phyloP scores from a whole-genome alignment of 1,284 basidiomycete species.

The Marasmius tenuissimus region DNA sequence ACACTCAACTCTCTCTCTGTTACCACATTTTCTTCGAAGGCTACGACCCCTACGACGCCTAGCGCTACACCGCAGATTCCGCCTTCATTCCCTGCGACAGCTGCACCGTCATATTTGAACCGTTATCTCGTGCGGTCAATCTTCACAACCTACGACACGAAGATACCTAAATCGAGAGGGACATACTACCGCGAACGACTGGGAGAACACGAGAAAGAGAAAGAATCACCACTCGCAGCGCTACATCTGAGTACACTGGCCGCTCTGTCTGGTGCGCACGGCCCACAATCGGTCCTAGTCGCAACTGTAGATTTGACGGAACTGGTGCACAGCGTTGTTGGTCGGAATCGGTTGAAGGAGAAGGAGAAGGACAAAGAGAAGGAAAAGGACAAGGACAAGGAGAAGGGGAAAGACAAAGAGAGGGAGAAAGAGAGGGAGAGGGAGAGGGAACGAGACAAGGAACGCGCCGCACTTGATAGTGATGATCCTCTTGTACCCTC shows the following conservation, averaged over 20 bases:
- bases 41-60: conserved; percentile 51
- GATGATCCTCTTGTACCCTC: background rate
- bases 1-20: background rate
- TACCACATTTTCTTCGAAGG: background rate
- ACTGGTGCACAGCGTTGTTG: conserved; percentile 31
- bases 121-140: conserved; percentile 8
- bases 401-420: conserved; percentile 24
- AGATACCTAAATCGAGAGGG: conserved; percentile 1
- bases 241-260: background rate
- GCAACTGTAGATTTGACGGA: conserved; percentile 45
- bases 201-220: conserved; percentile 2
- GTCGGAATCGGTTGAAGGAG: conserved; percentile 30
- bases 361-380: conserved; percentile 21
- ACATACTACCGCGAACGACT: background rate
- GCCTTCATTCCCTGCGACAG: conserved; percentile 20
- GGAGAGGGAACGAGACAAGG: conserved; percentile 16
- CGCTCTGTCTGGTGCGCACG: background rate
- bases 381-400: conserved; percentile 20
- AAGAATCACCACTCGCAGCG: background rate
- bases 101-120: conserved; percentile 14
- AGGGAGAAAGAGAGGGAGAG: conserved; percentile 19
- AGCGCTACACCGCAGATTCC: conserved; percentile 28
- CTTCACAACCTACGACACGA: conserved; percentile 10
- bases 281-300: conserved; percentile 31
- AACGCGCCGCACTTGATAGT: background rate